These are phyloP conservation scores for Graphilbum ipis-grandicollis DNA, from an alignment of 2,329 filamentous ascomycete genomes.

Conservation along the genomic window DNA sequence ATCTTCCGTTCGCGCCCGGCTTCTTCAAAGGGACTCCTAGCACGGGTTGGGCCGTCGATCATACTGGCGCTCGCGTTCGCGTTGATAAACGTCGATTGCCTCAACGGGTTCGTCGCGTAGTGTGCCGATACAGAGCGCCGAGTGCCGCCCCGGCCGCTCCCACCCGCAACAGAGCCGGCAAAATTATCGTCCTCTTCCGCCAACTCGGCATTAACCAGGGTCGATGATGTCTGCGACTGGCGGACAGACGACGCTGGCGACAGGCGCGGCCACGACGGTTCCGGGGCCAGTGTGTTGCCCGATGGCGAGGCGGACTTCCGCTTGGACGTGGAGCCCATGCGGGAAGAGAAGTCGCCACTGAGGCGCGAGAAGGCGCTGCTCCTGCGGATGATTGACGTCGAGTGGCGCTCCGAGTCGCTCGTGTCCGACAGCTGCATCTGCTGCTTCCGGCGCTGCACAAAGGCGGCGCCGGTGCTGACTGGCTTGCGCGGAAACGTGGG, in stretches of 20 bases:
- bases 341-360: conserved; percentile 2
- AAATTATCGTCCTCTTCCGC: neutral
- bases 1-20: too few species aligned
- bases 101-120: conserved; percentile 3
- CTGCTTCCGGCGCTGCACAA: conserved; percentile 22
- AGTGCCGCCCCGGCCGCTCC: too few species aligned
- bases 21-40: too few species aligned
- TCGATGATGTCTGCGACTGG: neutral
- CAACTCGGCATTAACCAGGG: too few species aligned
- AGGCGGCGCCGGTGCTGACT: conserved; percentile 28
- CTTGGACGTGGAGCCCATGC: neutral
- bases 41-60: too few species aligned
- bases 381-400: neutral
- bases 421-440: conserved; percentile 10
- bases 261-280: neutral
- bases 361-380: conserved; percentile 1
- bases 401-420: conserved; percentile 8
- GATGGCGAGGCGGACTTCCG: neutral
- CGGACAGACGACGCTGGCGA: neutral
- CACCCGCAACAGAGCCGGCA: neutral
- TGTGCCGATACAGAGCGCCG: conserved; percentile 5
- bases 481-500: conserved; percentile 20
- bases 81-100: neutral
- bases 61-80: too few species aligned
- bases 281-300: neutral